A percentile compares a stretch with the other conserved stretches of the same genome.
phyloP scores from a whole-genome alignment of 257 asterid genomes.

The Solanum etuberosum region DNA sequence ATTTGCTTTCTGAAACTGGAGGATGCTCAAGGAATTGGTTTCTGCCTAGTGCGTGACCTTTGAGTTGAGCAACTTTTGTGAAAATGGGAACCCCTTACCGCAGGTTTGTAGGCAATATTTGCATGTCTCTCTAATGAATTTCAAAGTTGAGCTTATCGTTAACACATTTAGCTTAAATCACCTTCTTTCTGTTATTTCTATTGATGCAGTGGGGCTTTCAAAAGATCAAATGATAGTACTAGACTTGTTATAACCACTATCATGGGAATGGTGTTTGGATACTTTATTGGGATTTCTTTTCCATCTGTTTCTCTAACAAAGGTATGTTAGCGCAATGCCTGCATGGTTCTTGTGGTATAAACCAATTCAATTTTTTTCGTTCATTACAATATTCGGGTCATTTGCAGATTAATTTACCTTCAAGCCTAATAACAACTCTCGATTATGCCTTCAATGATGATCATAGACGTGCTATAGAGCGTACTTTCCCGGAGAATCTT shows the following conservation, averaged over 20 bases:
- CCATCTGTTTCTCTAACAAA: constrained; percentile 73
- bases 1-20: constrained; percentile 17
- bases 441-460: constrained; percentile 49
- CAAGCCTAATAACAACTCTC: constrained; percentile 58
- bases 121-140: background rate
- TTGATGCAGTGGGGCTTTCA: constrained; percentile 63
- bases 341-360: background rate
- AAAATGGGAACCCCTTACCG: constrained; percentile 83
- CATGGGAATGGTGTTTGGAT: constrained; percentile 90
- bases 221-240: constrained; percentile 60
- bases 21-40: constrained; percentile 43
- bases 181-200: background rate
- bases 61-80: constrained; percentile 41
- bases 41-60: constrained; percentile 40
- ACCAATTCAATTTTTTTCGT: background rate
- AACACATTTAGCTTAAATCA: background rate
- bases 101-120: constrained; percentile 31
- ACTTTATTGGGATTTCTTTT: constrained; percentile 84
- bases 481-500: constrained; percentile 88
- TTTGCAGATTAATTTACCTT: constrained; percentile 74
- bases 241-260: constrained; percentile 70
- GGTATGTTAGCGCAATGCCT: constrained; percentile 31
- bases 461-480: constrained; percentile 18
- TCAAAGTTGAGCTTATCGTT: background rate
- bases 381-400: constrained; percentile 2